Conservation (phyloP, 2,329 filamentous ascomycete species). For the Trichothecium sympodiale region DNA sequence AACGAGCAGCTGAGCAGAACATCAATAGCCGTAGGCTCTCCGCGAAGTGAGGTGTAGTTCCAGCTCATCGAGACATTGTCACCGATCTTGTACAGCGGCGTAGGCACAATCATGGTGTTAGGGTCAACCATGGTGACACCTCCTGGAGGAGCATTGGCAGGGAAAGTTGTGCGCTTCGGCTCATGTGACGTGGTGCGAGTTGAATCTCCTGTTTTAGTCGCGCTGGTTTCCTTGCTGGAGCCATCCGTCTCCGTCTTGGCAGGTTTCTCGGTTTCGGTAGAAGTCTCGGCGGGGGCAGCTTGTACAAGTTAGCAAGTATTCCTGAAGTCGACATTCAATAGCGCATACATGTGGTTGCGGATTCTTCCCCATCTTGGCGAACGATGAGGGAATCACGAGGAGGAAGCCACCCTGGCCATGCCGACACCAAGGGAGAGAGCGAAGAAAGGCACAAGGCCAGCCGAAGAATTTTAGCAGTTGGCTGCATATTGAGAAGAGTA, state of each 20-base stretch:
- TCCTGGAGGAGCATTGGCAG: constrained; percentile 35
- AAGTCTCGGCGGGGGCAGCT: constrained; percentile 4
- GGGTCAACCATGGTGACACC: constrained; percentile 43
- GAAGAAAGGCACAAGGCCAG: constrained; percentile 39
- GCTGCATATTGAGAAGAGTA: constrained; percentile 31
- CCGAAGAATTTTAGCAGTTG: constrained; percentile 32
- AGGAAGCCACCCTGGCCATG: constrained; percentile 46
- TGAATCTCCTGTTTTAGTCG: constrained; percentile 11
- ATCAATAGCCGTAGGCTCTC: constrained; percentile 48
- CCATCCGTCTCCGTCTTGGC: constrained; percentile 11
- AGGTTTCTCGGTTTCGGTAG: constrained; percentile 2
- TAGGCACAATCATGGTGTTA: constrained; percentile 27
- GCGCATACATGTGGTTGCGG: not conserved
- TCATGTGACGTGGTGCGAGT: constrained; percentile 11
- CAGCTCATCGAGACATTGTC: constrained; percentile 49
- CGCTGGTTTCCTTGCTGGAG: constrained; percentile 18
- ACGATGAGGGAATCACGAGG: constrained; percentile 41
- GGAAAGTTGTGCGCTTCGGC: constrained; percentile 27
- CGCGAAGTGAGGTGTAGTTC: constrained; percentile 54
- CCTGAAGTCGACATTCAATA: not conserved
- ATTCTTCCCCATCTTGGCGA: constrained; percentile 27
- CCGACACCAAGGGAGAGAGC: constrained; percentile 38
- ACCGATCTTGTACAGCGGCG: constrained; percentile 48
- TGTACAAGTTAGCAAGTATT: not conserved
- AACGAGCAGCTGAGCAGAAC: constrained; percentile 45